Evolutionary conservation across 2,329 filamentous ascomycete genomes (phyloP), one percentile per base, ranked within the genome.

Genomic region (Ceratocystis harringtonii): DNA sequence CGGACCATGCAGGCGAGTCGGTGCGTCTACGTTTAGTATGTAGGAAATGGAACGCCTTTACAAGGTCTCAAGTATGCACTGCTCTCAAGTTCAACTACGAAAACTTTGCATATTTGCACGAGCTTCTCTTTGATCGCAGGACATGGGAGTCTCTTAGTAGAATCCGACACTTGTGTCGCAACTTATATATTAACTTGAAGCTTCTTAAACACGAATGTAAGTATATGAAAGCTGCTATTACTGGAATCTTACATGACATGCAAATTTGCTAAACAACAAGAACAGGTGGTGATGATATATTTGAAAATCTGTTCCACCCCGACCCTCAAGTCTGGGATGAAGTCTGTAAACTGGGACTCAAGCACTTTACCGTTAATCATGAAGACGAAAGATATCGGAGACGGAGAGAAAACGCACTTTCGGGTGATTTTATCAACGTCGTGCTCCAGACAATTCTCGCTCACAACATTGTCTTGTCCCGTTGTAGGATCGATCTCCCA

Each of bases 181-280:
- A 78, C 36, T 69, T 82, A 3, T 80, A 78, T 66, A 73, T 82
- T 61, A 80, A 82, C 69, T 72, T 82, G 70, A 81, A 80, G 78
- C 75, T 81, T 17, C 71, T 82, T 45, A 76, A 80, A 69, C 80
- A 82, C 69, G 78, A 81, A 64, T 70, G 80, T 81, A 72, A 69
- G 76, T 32, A 57, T 69, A 61, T 15, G 50, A 7, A 3, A 10
- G 30, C n/a, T 32, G 2, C 32, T n/a, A 10, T 32, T 17, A 5
- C 55, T 19, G 12, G 17, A 32, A 7, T 3, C 15, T n/a, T 15
- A 19, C 1, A 8, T 22, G 5, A 22, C 45, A 19, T 48, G 45
- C 6, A 48, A 2, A 36, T 12, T 28, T 36, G 15, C 55, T 58
- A 36, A 58, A 28, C n/a, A 25, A 25, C 7, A 55, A 48, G 17